Conservation (phyloP, 768 basidiomycete species). For the Inosperma sp. region DNA sequence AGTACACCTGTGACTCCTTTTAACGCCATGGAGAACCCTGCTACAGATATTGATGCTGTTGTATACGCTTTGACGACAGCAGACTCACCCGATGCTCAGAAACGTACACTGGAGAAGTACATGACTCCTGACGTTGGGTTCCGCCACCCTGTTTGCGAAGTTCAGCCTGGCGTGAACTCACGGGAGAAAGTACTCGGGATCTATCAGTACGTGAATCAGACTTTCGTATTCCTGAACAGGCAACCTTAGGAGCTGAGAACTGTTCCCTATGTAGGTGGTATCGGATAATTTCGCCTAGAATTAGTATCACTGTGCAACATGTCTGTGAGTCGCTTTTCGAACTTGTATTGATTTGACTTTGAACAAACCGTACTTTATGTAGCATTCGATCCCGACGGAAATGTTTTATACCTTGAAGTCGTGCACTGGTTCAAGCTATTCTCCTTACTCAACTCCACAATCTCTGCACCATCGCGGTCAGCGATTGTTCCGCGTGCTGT, state of each 20-base stretch:
- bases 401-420: slow-evolving; percentile 47
- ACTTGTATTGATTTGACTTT: not conserved
- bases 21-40: slow-evolving; percentile 52
- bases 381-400: slow-evolving; percentile 47
- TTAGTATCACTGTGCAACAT: slow-evolving; percentile 37
- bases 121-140: slow-evolving; percentile 53
- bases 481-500: not conserved
- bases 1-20: slow-evolving; percentile 4
- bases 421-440: slow-evolving; percentile 52
- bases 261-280: slow-evolving; percentile 59
- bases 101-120: slow-evolving; percentile 43
- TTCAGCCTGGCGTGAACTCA: slow-evolving; percentile 45
- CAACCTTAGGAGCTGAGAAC: not conserved
- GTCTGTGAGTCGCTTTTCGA: slow-evolving; percentile 36
- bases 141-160: slow-evolving; percentile 53
- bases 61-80: slow-evolving; percentile 45
- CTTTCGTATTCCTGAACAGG: not conserved
- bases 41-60: slow-evolving; percentile 43
- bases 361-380: not conserved
- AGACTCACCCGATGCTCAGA: slow-evolving; percentile 46
- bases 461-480: slow-evolving; percentile 45
- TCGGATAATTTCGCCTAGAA: slow-evolving; percentile 53
- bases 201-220: slow-evolving; percentile 49
- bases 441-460: slow-evolving; percentile 34
- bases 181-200: slow-evolving; percentile 52